These are phyloP conservation scores for Psilocybe azurescens DNA, from an alignment of 768 basidiomycete species.

Conservation along the genomic window DNA sequence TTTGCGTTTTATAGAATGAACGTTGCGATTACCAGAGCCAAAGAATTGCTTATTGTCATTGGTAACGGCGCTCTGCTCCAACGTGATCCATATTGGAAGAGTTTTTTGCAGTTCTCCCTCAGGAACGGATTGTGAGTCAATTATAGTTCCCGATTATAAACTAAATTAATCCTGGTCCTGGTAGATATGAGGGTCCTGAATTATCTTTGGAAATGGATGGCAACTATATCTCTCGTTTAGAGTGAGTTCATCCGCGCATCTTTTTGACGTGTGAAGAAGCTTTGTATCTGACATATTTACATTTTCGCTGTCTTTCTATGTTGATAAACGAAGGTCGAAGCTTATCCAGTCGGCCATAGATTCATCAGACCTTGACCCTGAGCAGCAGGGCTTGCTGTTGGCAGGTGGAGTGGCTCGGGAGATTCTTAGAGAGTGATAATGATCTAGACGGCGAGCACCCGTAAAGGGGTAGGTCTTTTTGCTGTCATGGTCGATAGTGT, in stretches of 20 bases:
- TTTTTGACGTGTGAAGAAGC: slow-evolving; percentile 6
- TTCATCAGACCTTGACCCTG: slow-evolving; percentile 24
- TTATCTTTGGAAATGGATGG: slow-evolving; percentile 50
- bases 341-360: slow-evolving; percentile 20
- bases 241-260: slow-evolving; percentile 35
- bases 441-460: neutral
- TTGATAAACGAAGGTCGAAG: slow-evolving; percentile 20
- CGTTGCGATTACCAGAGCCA: slow-evolving; percentile 59
- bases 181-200: slow-evolving; percentile 49
- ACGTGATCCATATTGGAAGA: slow-evolving; percentile 56
- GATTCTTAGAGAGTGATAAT: slow-evolving; percentile 32
- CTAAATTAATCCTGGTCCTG: neutral
- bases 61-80: slow-evolving; percentile 49
- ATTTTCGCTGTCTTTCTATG: slow-evolving; percentile 3
- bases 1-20: slow-evolving; percentile 46
- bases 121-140: slow-evolving; percentile 49
- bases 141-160: neutral
- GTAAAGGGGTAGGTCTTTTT: neutral
- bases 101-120: slow-evolving; percentile 51
- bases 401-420: slow-evolving; percentile 36
- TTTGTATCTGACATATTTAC: slow-evolving; percentile 9
- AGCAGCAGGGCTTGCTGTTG: slow-evolving; percentile 30
- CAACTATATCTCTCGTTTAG: slow-evolving; percentile 52
- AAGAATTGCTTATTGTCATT: slow-evolving; percentile 53
- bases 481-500: neutral